Base-by-base conservation (phyloP, 2,329 filamentous ascomycete genomes). In the Corniculantispora saksenae region DNA sequence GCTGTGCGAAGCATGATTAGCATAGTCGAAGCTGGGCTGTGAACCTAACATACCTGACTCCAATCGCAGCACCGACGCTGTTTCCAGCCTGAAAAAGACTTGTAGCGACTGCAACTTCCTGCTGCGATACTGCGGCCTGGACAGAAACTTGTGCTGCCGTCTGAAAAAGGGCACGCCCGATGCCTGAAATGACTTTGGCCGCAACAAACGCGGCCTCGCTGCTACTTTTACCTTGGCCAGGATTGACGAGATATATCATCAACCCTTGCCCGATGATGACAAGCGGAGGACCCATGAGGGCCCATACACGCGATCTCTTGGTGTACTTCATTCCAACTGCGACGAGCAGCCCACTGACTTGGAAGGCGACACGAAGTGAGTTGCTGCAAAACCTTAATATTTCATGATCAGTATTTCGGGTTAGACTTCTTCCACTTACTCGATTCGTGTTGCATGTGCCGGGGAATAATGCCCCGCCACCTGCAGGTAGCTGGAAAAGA, bases 401-500 rank as follows among this genome's bases (percentile, higher is more conserved):
- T 25, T 3, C 10, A n/a, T 5, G 17, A 12, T 12, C 7, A 19
- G 21, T 17, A 17, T 9, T 0, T 13, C 2, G 7, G 0, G 0
- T n/a, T n/a, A 40, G 25, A 21, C 8, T 9, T 17, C 10, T 7
- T 51, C 10, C 15, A 62, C 72, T 66, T 70, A 76, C 74, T 77
- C 75, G 9, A 76, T 79, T 15, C 78, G 77, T 5, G 76, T 78
- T 0, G 78, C 74, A 8, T 75, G 70, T 0, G 74, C 78, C 0
- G 78, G 71, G 3, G 70, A 72, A 23, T 76, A 79, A 7, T 73
- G 71, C 0, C 74, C 77, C 17, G 76, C 77, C 2, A 80, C 77
- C 57, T 79, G 77, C 0, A 80, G 73, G 50, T 78, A 80, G 51
- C 78, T 80, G 0, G 77, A 76, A 55, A 79, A 79, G 67, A 80